Evolutionary conservation across 139 green algal species (phyloP), one percentile per base, ranked within the genome.

Genomic region (Coccomyxa sp.): DNA sequence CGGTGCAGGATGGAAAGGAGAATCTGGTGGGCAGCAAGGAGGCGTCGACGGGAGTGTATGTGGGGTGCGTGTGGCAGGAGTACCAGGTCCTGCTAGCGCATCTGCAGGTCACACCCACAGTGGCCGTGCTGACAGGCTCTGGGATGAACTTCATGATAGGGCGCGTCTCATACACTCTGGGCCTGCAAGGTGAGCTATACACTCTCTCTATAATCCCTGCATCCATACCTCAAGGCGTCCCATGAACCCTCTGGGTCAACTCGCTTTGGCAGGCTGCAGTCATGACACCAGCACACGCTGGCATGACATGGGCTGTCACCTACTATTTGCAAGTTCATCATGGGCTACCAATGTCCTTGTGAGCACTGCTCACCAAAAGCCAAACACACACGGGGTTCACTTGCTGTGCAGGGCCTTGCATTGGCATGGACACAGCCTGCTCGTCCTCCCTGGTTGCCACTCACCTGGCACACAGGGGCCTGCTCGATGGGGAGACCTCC

Each of bases 341-440:
- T n/a, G n/a, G n/a, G n/a, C n/a, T n/a, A n/a, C n/a, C n/a, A n/a
- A n/a, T n/a, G n/a, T n/a, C n/a, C n/a, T n/a, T n/a, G n/a, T n/a
- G n/a, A n/a, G n/a, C n/a, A n/a, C n/a, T n/a, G n/a, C n/a, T n/a
- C n/a, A n/a, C n/a, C n/a, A n/a, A n/a, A n/a, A n/a, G n/a, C n/a
- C n/a, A n/a, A n/a, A n/a, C n/a, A n/a, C n/a, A n/a, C n/a, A n/a
- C n/a, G n/a, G n/a, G 50, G 50, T 64, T 18, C 1, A 22, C 50
- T 10, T 64, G 2, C 4, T 7, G 27, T 64, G 50, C 84, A 84
- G 37, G 92, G 90, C 29, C 89, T 89, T 50, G 90, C 92, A 35
- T 94, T 8, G 88, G 88, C 31, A 85, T 97, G 18, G 93, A 97
- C 88, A 97, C 94, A 1, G 92, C 92, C 33, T 95, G 92, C 84